Evolutionary conservation across 228 moss, liverwort and hornwort species (phyloP), one percentile per base, ranked within the genome.

Genomic region (Sphagnum magellanicum): DNA sequence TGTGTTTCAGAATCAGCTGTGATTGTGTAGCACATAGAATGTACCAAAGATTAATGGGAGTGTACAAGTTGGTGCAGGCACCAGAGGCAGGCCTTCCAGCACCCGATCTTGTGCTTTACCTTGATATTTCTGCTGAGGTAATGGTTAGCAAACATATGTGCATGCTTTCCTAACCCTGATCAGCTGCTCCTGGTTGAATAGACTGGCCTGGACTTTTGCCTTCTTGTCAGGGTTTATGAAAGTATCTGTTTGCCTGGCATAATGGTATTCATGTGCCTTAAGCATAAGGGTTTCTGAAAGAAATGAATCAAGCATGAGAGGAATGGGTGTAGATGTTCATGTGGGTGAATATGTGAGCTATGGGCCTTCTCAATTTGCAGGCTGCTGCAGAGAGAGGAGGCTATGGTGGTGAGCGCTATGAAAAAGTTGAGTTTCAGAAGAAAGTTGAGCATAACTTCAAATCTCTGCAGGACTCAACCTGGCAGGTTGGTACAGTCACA

Each of bases 51-150:
- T 8, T 55, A 63, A 63, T 48, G 1, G 52, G 12, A 63, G 13
- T 50, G 4, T 13, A 10, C 9, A 12, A 63, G 63, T 53, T 69
- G 53, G 46, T 74, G 48, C 84, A 94, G 96, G 88, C 81, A 69
- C 91, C 93, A 57, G 97, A 98, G 75, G 75, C 63, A 70, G 91
- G 93, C 55, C 79, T 98, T 52, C 93, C 97, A 65, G 93, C 97
- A 67, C 90, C 97, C 17, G 97, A 98, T 74, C 83, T 98, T 67
- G 93, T 98, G 52, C 78, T 93, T 58, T 98, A 93, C 74, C 88
- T 98, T 59, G 87, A 98, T 53, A 86, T 98, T 68, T 71, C 79
- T 69, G 93, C 97, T 51, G 93, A 98, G 87, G 96, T 90, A 68
- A 11, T 15, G 11, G 59, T 11, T 32, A 32, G 32, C 32, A 32